phyloP scores from a whole-genome alignment of 2,329 filamentous ascomycete genomes.

The Talaromyces islandicus region DNA sequence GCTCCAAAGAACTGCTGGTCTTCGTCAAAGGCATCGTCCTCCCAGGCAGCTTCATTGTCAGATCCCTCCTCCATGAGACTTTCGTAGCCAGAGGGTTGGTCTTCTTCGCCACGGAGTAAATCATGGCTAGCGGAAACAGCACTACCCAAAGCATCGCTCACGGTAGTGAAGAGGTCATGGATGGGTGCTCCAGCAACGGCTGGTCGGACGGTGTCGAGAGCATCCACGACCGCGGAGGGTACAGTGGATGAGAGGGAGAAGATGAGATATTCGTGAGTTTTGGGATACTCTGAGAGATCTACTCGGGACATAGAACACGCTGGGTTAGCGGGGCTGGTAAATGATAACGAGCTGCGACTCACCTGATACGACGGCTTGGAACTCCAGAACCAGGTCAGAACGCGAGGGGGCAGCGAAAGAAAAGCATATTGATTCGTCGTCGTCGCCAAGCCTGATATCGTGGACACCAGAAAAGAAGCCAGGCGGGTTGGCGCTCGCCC shows the following conservation, averaged over 20 bases:
- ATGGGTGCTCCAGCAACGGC: conserved; percentile 40
- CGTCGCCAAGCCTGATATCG: conserved; percentile 55
- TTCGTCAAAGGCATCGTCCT: conserved; percentile 11
- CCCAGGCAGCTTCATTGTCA: conserved; percentile 12
- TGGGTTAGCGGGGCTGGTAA: conserved; percentile 6
- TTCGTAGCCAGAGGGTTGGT: not conserved
- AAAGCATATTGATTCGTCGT: conserved; percentile 68
- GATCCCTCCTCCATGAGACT: not conserved
- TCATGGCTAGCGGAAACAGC: conserved; percentile 12
- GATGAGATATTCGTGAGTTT: conserved; percentile 51
- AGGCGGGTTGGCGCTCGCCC: conserved; percentile 25
- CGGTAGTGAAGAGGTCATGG: conserved; percentile 42
- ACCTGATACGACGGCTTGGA: conserved; percentile 38
- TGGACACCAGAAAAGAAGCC: conserved; percentile 45
- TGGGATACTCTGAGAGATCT: conserved; percentile 58
- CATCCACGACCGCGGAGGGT: conserved; percentile 20
- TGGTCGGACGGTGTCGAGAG: conserved; percentile 43
- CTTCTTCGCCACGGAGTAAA: not conserved
- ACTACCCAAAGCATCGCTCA: conserved; percentile 35
- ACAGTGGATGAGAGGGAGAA: conserved; percentile 45
- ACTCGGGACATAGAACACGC: conserved; percentile 1
- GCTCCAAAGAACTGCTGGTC: conserved; percentile 11
- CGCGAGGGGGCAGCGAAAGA: conserved; percentile 37
- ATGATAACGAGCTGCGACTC: conserved; percentile 3
- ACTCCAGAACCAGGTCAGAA: conserved; percentile 19